Evolutionary conservation across 495 filamentous ascomycete species (phyloP).

Genomic region (Trichoderma erinaceum): DNA sequence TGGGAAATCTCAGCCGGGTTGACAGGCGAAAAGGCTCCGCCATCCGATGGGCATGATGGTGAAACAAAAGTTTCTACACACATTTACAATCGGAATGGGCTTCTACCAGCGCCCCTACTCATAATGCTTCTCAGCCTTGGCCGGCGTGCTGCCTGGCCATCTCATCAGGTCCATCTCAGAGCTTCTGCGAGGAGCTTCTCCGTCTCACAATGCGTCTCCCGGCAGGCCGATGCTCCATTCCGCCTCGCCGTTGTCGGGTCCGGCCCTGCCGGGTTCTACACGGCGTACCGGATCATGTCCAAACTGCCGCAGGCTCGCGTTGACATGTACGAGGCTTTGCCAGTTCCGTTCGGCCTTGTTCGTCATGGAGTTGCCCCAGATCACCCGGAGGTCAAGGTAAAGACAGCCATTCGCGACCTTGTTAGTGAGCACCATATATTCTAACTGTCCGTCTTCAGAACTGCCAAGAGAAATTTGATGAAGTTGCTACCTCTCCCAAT

Average conservation of each 20-base stretch:
- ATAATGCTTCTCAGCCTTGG: neutral
- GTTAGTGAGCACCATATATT: neutral
- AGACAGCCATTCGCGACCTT: neutral
- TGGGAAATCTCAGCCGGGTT: neutral
- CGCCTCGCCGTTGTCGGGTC: slow-evolving; percentile 89
- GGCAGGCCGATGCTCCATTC: slow-evolving; percentile 28
- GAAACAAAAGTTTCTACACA: neutral
- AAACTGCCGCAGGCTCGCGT: slow-evolving; percentile 65
- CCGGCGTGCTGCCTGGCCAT: neutral
- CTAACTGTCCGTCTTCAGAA: slow-evolving; percentile 52
- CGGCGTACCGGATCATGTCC: slow-evolving; percentile 74
- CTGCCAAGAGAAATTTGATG: slow-evolving; percentile 86
- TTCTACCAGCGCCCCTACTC: neutral
- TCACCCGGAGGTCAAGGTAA: slow-evolving; percentile 94
- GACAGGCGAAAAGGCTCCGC: neutral
- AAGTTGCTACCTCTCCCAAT: slow-evolving; percentile 70
- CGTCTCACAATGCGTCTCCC: neutral
- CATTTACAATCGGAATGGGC: neutral
- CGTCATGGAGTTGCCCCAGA: slow-evolving; percentile 94
- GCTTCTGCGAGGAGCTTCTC: neutral
- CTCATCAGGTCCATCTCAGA: neutral
- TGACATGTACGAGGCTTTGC: slow-evolving; percentile 94
- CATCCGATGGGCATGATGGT: neutral
- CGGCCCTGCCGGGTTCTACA: slow-evolving; percentile 94
- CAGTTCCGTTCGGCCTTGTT: slow-evolving; percentile 86